phyloP scores from a whole-genome alignment of 2,329 filamentous ascomycete species.

The Cytospora mali region DNA sequence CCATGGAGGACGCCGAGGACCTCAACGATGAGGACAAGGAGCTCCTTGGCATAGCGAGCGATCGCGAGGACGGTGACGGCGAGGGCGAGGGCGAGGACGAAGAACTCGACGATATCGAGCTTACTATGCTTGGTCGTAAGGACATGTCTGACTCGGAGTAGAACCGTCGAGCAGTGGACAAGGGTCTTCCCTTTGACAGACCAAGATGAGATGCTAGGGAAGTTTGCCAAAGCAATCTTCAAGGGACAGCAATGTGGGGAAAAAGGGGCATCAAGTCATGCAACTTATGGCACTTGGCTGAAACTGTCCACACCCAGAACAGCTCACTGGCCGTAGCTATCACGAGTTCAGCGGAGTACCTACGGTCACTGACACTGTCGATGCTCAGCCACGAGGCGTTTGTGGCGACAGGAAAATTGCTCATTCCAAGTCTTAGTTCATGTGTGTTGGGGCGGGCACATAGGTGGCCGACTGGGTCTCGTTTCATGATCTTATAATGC shows the following conservation, averaged over 20 bases:
- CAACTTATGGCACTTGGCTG: not conserved
- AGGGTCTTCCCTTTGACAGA: not conserved
- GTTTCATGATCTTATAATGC: not conserved
- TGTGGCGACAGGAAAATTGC: not conserved
- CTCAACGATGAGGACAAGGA: conserved; percentile 60
- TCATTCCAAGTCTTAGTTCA: not conserved
- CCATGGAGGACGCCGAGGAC: conserved; percentile 46
- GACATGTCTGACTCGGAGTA: conserved; percentile 39
- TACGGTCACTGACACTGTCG: not conserved
- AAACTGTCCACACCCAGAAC: not conserved
- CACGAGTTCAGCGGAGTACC: not conserved
- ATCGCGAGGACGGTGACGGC: conserved; percentile 43
- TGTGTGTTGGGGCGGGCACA: not conserved
- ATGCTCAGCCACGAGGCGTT: not conserved
- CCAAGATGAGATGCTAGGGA: not conserved
- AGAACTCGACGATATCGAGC: conserved; percentile 44
- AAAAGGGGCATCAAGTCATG: not conserved
- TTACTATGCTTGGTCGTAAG: conserved; percentile 40
- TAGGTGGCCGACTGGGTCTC: not conserved
- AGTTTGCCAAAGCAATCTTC: not conserved
- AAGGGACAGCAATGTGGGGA: not conserved
- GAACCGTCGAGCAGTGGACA: not conserved
- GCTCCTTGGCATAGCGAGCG: conserved; percentile 48
- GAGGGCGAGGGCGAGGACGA: conserved; percentile 50
- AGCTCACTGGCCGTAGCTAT: not conserved